Percentiles rank a stretch among this genome's conserved stretches.
These are phyloP conservation scores for Triticum dicoccoides DNA, from an alignment of 176 grass and related monocot species.

Conservation along the genomic window DNA sequence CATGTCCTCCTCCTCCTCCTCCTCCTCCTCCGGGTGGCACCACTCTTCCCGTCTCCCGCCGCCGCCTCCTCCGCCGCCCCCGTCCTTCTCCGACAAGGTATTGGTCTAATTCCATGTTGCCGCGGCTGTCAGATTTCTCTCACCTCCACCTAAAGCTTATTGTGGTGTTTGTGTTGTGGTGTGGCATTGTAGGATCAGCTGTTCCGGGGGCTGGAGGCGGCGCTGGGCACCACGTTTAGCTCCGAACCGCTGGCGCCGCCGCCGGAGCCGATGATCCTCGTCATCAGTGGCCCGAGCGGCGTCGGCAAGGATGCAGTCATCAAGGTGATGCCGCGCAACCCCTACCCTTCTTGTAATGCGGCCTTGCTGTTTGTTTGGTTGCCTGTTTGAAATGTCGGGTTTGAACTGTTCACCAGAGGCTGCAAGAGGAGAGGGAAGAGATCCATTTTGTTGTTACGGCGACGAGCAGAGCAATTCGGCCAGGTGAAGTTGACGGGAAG, in stretches of 20 bases:
- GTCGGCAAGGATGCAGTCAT: slow-evolving; percentile 97
- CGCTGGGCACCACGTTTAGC: slow-evolving; percentile 77
- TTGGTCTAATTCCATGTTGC: not conserved
- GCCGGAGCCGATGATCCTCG: slow-evolving; percentile 72
- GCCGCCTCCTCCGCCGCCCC: slow-evolving; percentile 38
- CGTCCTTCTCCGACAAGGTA: slow-evolving; percentile 42
- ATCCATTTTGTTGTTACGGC: slow-evolving; percentile 89
- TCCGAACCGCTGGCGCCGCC: slow-evolving; percentile 71
- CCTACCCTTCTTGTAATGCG: not conserved
- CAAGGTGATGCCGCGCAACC: slow-evolving; percentile 46
- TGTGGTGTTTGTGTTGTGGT: not conserved
- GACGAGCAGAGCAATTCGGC: slow-evolving; percentile 63
- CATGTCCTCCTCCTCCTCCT: slow-evolving; percentile 33
- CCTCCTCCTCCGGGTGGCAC: slow-evolving; percentile 36
- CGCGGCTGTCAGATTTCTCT: not conserved
- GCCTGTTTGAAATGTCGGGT: not conserved
- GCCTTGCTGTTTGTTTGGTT: not conserved
- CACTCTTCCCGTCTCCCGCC: slow-evolving; percentile 39
- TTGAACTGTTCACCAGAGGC: slow-evolving; percentile 48
- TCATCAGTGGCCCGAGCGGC: slow-evolving; percentile 92
- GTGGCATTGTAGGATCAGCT: slow-evolving; percentile 52
- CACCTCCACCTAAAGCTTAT: not conserved
- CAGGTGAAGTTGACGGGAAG: slow-evolving; percentile 84
- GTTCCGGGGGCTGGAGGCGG: slow-evolving; percentile 62
- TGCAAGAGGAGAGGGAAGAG: slow-evolving; percentile 74